phyloP scores from a whole-genome alignment of 371 early-diverging fungal species.

The Apophysomyces trapeziformis region DNA sequence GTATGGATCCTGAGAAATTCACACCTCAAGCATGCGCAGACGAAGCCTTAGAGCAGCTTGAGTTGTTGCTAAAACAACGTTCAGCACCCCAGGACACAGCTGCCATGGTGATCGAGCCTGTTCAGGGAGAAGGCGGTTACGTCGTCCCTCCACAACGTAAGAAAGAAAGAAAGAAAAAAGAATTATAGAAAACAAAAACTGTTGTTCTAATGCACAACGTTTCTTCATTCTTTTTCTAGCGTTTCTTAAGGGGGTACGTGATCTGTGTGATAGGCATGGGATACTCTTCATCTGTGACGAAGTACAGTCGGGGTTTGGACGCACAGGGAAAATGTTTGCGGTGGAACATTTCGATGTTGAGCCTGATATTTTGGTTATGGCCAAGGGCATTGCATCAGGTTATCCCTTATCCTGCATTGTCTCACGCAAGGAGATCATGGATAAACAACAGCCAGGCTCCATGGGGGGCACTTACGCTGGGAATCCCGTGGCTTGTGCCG shows the following conservation, averaged over 20 bases:
- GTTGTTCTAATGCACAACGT: not conserved
- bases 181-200: too few relatives aligned
- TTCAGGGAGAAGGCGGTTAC: constrained; percentile 78
- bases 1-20: constrained; percentile 6
- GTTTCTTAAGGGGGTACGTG: constrained; percentile 67
- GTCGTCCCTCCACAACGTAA: constrained; percentile 48
- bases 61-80: constrained; percentile 35
- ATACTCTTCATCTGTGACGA: constrained; percentile 47
- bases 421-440: constrained; percentile 48
- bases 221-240: constrained; percentile 18
- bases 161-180: not conserved
- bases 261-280: constrained; percentile 61
- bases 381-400: constrained; percentile 60
- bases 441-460: constrained; percentile 48
- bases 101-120: constrained; percentile 70
- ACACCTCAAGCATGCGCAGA: constrained; percentile 21
- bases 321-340: constrained; percentile 53
- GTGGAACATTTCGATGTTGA: constrained; percentile 44
- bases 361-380: constrained; percentile 63
- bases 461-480: constrained; percentile 63
- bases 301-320: constrained; percentile 47
- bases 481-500: constrained; percentile 56
- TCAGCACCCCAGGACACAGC: constrained; percentile 40
- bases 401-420: constrained; percentile 57
- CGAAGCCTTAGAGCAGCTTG: constrained; percentile 28